Evolutionary conservation across 331 rosid genomes (phyloP).

Genomic region (Ulmus americana): DNA sequence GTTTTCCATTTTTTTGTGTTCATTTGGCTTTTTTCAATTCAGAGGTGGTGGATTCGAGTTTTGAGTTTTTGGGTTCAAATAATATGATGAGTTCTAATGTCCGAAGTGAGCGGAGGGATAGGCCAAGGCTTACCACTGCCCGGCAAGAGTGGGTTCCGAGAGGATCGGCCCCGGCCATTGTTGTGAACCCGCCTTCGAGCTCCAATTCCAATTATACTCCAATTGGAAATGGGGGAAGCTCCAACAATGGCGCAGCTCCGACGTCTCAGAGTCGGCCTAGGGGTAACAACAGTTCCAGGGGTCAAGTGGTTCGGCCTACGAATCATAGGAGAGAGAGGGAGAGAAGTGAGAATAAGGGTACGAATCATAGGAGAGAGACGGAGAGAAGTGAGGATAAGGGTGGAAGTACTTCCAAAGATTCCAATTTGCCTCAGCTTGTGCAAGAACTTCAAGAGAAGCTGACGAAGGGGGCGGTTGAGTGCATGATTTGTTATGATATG

Average conservation of each 20-base stretch:
- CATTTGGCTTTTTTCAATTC: slow-evolving; percentile 7
- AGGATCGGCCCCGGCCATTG: slow-evolving; percentile 27
- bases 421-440: slow-evolving; percentile 74
- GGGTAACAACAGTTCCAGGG: slow-evolving; percentile 33
- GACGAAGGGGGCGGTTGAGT: slow-evolving; percentile 60
- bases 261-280: slow-evolving; percentile 18
- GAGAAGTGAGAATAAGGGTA: background rate
- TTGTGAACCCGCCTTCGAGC: slow-evolving; percentile 12
- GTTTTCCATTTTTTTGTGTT: no score
- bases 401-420: slow-evolving; percentile 33
- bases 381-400: slow-evolving; percentile 33
- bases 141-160: slow-evolving; percentile 63
- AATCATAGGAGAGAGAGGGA: slow-evolving; percentile 43
- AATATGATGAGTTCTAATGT: slow-evolving; percentile 47
- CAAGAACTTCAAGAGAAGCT: slow-evolving; percentile 93
- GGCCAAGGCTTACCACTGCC: slow-evolving; percentile 40
- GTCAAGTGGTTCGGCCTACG: slow-evolving; percentile 26
- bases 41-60: slow-evolving; percentile 25
- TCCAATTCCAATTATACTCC: background rate
- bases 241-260: slow-evolving; percentile 18
- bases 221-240: slow-evolving; percentile 22
- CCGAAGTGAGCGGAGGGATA: slow-evolving; percentile 46
- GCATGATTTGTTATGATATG: slow-evolving; percentile 93
- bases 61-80: slow-evolving; percentile 20
- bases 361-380: background rate